Evolutionary conservation across 352 stramenopile species (phyloP).

Genomic region (Phytophthora multivora): DNA sequence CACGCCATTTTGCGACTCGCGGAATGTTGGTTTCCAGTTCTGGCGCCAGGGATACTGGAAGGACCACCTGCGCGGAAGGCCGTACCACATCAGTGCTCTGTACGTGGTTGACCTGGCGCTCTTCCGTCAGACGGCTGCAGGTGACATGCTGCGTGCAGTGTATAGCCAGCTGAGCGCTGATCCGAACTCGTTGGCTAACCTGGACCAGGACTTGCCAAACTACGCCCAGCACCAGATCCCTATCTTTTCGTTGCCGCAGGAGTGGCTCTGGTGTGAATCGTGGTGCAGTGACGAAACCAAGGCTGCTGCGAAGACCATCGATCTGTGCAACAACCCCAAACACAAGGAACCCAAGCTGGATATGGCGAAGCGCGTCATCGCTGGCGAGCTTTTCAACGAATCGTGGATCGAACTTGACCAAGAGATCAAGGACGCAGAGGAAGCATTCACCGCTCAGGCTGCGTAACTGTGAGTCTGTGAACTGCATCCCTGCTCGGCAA

Average conservation of each 20-base stretch:
- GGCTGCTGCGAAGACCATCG: slow-evolving; percentile 98
- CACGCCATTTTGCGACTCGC: slow-evolving; percentile 97
- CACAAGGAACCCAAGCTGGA: slow-evolving; percentile 99
- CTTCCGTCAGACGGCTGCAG: slow-evolving; percentile 94
- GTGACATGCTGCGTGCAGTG: slow-evolving; percentile 94
- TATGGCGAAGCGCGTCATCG: slow-evolving; percentile 99
- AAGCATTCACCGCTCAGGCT: slow-evolving; percentile 13
- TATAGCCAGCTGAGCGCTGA: slow-evolving; percentile 98
- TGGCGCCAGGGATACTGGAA: slow-evolving; percentile 99
- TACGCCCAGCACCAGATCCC: slow-evolving; percentile 95
- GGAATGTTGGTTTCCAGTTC: slow-evolving; percentile 99
- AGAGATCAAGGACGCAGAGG: slow-evolving; percentile 91
- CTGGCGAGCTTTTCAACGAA: slow-evolving; percentile 96
- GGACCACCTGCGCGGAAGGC: slow-evolving; percentile 95
- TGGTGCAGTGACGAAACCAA: slow-evolving; percentile 99
- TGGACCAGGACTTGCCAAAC: slow-evolving; percentile 99
- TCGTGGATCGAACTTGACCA: slow-evolving; percentile 99
- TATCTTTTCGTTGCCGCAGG: slow-evolving; percentile 97
- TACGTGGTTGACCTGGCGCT: slow-evolving; percentile 99
- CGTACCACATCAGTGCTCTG: slow-evolving; percentile 99
- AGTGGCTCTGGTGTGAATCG: slow-evolving; percentile 99
- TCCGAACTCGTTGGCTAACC: slow-evolving; percentile 98
- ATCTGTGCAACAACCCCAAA: slow-evolving; percentile 99
- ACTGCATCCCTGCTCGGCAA: slow-evolving; percentile 10
- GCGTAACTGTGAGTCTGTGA: slow-evolving; percentile 12